A percentile compares a stretch with the other conserved stretches of the same genome.
Conservation (phyloP, 1,284 basidiomycete genomes). For the Ganoderma leucocontextum region DNA sequence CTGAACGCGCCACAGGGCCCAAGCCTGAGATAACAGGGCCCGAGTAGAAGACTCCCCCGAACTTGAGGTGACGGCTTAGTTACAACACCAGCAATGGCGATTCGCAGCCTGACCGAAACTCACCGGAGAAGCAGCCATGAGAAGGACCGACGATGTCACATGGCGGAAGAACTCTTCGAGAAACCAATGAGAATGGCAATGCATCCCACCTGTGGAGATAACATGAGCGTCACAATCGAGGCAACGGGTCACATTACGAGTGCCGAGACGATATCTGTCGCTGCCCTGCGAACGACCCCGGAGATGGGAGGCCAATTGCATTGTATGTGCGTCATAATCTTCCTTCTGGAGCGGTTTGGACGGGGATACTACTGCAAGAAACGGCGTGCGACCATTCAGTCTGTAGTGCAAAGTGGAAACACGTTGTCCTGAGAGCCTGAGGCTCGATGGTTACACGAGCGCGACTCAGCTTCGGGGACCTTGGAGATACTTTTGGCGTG, state of each 20-base stretch:
- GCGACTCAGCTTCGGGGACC: neutral
- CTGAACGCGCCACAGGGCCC: neutral
- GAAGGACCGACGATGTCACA: slow-evolving; percentile 1
- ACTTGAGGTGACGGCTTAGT: slow-evolving; percentile 6
- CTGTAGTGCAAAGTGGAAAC: no score
- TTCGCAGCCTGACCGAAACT: slow-evolving; percentile 27
- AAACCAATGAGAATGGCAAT: neutral
- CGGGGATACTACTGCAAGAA: no score
- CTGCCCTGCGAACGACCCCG: neutral
- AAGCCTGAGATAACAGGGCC: neutral
- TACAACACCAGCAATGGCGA: slow-evolving; percentile 1
- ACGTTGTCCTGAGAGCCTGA: no score
- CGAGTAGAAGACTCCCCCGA: slow-evolving; percentile 14
- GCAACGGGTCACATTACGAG: neutral
- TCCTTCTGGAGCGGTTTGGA: neutral
- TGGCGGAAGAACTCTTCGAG: neutral
- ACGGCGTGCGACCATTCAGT: no score
- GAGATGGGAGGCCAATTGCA: neutral
- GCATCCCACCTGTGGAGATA: neutral
- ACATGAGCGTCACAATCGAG: neutral
- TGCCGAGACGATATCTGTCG: neutral
- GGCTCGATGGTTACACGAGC: neutral
- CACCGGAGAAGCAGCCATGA: slow-evolving; percentile 7
- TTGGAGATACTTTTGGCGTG: neutral
- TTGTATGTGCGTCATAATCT: neutral